Conservation (phyloP, 805 yeast genomes). For the Starmerella tilneyi region DNA sequence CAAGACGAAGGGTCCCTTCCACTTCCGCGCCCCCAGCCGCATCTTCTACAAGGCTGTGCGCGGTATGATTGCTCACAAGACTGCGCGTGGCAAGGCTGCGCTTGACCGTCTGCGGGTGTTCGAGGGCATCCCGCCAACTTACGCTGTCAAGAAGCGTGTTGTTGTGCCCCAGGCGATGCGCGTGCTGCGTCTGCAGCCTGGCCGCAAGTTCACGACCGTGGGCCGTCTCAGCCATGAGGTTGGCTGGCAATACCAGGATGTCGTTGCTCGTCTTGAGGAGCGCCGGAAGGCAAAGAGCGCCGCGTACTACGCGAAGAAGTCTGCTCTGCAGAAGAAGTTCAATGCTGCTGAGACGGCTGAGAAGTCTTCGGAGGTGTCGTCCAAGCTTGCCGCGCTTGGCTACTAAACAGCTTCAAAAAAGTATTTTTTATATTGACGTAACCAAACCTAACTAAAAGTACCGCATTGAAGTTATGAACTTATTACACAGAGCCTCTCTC, state of each 20-base stretch:
- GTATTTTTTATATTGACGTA: conserved; percentile 23
- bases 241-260: conserved; percentile 99
- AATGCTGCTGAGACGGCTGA: conserved; percentile 75
- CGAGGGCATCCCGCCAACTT: conserved; percentile 99
- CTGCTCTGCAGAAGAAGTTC: conserved; percentile 87
- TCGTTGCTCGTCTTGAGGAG: conserved; percentile 95
- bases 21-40: conserved; percentile 99
- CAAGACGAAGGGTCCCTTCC: conserved; percentile 99
- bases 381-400: conserved; percentile 93
- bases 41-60: conserved; percentile 98
- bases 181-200: conserved; percentile 97
- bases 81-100: conserved; percentile 99
- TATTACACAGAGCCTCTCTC: background rate
- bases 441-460: conserved; percentile 9
- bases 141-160: conserved; percentile 98
- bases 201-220: conserved; percentile 98
- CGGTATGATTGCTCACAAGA: conserved; percentile 99
- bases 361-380: conserved; percentile 82
- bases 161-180: conserved; percentile 99
- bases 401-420: conserved; percentile 48
- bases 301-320: conserved; percentile 98
- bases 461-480: background rate
- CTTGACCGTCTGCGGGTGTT: conserved; percentile 98
- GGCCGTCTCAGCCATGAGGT: conserved; percentile 93
- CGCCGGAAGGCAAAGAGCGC: conserved; percentile 98